These are phyloP conservation scores for Schwanniomyces occidentalis DNA, from an alignment of 805 yeast species.

Conservation along the genomic window DNA sequence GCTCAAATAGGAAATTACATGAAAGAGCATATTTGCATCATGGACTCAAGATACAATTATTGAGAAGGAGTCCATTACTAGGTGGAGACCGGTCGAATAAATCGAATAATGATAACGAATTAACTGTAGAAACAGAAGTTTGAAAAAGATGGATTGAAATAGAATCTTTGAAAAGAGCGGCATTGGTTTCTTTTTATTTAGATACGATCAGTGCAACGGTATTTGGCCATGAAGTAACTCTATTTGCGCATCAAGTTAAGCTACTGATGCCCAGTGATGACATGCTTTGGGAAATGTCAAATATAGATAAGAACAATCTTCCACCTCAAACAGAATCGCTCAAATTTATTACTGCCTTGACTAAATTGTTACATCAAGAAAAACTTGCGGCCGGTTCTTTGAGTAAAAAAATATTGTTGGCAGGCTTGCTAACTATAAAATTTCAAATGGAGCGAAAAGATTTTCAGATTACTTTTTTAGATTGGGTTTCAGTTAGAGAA, in stretches of 20 bases:
- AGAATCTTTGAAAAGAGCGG: conserved; percentile 31
- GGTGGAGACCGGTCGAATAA: conserved; percentile 36
- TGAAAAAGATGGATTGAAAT: conserved; percentile 33
- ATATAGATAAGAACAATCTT: conserved; percentile 8
- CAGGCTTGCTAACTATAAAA: conserved; percentile 16
- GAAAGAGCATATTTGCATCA: conserved; percentile 82
- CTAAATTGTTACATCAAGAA: conserved; percentile 17
- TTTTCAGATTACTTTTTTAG: conserved; percentile 18
- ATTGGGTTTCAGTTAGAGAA: conserved; percentile 15
- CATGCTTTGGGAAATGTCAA: conserved; percentile 19
- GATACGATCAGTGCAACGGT: conserved; percentile 34
- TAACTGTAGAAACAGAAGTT: conserved; percentile 7
- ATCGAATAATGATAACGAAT: conserved; percentile 11
- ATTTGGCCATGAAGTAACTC: conserved; percentile 24
- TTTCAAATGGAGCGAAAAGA: conserved; percentile 17
- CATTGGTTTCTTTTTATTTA: conserved; percentile 29
- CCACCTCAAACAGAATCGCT: conserved; percentile 12
- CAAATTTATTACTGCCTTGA: conserved; percentile 20
- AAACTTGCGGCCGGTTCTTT: conserved; percentile 17
- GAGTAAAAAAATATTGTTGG: conserved; percentile 14
- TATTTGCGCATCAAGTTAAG: conserved; percentile 22
- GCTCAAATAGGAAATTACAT: conserved; percentile 62
- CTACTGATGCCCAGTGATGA: conserved; percentile 23
- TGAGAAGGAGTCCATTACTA: conserved; percentile 23
- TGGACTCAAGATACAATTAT: conserved; percentile 50